Base-by-base conservation (phyloP, 2,329 filamentous ascomycete genomes). In the Phymatotrichopsis omnivora region DNA sequence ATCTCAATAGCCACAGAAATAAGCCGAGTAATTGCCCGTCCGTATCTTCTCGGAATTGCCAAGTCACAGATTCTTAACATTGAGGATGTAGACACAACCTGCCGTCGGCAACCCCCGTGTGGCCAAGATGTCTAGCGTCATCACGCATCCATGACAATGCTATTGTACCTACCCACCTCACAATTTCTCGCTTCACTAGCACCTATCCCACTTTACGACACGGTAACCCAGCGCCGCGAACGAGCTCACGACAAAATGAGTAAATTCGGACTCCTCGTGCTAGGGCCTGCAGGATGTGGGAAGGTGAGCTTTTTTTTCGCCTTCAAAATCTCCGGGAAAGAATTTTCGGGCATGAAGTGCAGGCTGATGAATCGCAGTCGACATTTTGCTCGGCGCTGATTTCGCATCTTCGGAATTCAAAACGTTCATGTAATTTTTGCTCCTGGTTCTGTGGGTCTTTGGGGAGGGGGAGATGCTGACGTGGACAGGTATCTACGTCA, bases 381-480 rank as follows among this genome's bases (percentile, higher is more conserved):
- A 98, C 91, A 52, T 98, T 98, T 66, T 95, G 86, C 70, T 81
- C 84, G 47, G 78, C 85, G 57, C 75, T 98, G 58, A 95, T 96
- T 63, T 86, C 91, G 50, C 85, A 96, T 61, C 79, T 96, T 20
- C 79, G 85, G 58, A 82, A 86, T 62, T 54, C 55, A 37, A 59
- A 58, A 39, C 51, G 57, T 29, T 57, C 56, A 39, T 59, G 57
- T 55, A 58, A 46, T 52, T 57, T 49, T 87, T 85, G 65, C 83
- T 85, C 45, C 83, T 12, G n/a, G 14, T n/a, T 24, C 34, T 19
- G 7, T 22, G 35, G 31, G 19, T 11, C 27, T 30, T 7, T 10
- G 25, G 32, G n/a, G 3, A 28, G 30, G 16, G 12, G 12, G 4
- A 34, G 8, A 39, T 20, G n/a, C 22, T 34, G 7, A 7, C n/a